phyloP scores from a whole-genome alignment of 2,329 filamentous ascomycete genomes.

The Thielaviopsis punctulata region DNA sequence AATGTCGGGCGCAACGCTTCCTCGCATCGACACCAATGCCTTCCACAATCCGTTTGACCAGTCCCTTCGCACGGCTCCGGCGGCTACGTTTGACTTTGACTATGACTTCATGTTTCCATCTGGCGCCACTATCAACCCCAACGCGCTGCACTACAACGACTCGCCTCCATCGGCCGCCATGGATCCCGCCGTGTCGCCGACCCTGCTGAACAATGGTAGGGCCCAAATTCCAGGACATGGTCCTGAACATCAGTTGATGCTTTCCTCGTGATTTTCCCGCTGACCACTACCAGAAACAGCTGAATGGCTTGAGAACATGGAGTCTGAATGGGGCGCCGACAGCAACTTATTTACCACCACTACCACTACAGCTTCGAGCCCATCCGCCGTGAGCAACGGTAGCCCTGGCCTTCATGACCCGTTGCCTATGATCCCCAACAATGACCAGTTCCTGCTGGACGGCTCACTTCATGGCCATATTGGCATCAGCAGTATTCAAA shows the following conservation, averaged over 20 bases:
- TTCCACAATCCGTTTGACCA: conserved; percentile 21
- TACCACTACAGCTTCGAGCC: conserved; percentile 86
- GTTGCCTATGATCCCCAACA: conserved; percentile 10
- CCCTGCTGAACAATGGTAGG: conserved; percentile 51
- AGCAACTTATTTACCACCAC: conserved; percentile 39
- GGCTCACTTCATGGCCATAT: conserved; percentile 1
- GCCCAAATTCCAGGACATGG: conserved; percentile 71
- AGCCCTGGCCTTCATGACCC: conserved; percentile 46
- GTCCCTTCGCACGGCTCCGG: conserved; percentile 56
- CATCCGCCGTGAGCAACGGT: conserved; percentile 85
- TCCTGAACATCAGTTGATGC: conserved; percentile 42
- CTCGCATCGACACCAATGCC: conserved; percentile 67
- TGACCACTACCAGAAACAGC: conserved; percentile 9
- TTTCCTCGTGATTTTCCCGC: background rate
- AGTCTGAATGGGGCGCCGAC: conserved; percentile 3
- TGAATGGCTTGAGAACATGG: conserved; percentile 7
- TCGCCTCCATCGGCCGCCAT: conserved; percentile 51
- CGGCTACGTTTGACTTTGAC: conserved; percentile 51
- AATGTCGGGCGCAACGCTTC: conserved; percentile 45
- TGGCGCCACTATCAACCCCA: conserved; percentile 45
- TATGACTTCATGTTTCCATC: conserved; percentile 50
- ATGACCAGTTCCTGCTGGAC: conserved; percentile 10
- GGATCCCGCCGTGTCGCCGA: conserved; percentile 39
- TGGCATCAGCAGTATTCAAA: conserved; percentile 70
- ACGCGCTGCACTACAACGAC: conserved; percentile 67